A percentile compares a stretch with the other conserved stretches of the same genome.
These are phyloP conservation scores for Eragrostis curvula DNA, from an alignment of 176 grass and related monocot genomes.

Conservation along the genomic window DNA sequence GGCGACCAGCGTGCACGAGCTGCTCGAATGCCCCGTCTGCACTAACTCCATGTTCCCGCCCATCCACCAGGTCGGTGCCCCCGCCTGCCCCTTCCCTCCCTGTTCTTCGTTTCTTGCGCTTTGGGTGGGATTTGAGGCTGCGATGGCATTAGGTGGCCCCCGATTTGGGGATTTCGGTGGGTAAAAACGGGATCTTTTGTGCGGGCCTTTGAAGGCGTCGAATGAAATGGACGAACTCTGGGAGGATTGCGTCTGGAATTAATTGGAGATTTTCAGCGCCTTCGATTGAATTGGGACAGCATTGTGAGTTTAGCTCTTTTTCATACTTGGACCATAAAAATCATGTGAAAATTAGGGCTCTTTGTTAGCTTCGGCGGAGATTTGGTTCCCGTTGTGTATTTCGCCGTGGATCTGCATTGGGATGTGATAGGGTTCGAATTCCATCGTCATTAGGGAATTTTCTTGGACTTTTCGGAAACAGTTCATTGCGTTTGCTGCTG, in stretches of 20 bases:
- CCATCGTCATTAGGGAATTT: neutral
- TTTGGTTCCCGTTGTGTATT: conserved; percentile 3
- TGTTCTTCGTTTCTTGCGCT: neutral
- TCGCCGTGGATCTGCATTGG: conserved; percentile 20
- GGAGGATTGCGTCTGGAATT: neutral
- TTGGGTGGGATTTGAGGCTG: conserved; percentile 18
- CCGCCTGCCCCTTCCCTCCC: neutral
- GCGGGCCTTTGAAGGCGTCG: neutral
- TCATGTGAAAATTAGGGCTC: neutral
- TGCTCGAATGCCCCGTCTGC: conserved; percentile 71
- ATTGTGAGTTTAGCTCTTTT: neutral
- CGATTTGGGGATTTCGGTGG: conserved; percentile 30
- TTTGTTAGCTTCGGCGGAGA: neutral
- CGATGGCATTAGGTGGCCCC: neutral
- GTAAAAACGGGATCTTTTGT: conserved; percentile 15
- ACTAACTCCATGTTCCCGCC: conserved; percentile 70
- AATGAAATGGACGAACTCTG: neutral
- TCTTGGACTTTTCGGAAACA: neutral
- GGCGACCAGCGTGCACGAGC: conserved; percentile 62
- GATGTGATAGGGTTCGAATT: neutral
- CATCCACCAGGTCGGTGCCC: conserved; percentile 56
- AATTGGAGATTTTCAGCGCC: conserved; percentile 6
- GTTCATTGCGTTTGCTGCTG: conserved; percentile 27
- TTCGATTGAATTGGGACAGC: neutral
- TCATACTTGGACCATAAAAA: neutral